These are phyloP conservation scores for Linnemannia schmuckeri DNA, from an alignment of 192 early-diverging fungal genomes.

Conservation along the genomic window DNA sequence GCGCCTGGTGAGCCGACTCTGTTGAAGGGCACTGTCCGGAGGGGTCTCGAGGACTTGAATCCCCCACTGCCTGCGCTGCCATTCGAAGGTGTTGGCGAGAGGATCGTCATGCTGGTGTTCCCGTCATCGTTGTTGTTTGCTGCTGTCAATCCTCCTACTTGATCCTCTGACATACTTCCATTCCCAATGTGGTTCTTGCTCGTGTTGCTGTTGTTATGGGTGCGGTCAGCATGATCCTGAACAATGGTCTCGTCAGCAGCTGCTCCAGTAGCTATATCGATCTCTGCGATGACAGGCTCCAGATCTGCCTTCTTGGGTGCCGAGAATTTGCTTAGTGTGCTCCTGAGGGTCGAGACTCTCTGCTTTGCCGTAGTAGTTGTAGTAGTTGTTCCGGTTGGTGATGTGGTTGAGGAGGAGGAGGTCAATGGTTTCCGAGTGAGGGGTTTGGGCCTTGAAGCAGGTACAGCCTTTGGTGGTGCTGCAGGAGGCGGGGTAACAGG, in stretches of 20 bases:
- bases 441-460: constrained; percentile 2
- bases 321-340: constrained; percentile 44
- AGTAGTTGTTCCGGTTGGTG: background rate
- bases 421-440: background rate
- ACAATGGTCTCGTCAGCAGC: background rate
- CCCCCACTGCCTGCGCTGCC: background rate
- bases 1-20: constrained; percentile 31
- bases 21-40: constrained; percentile 24
- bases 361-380: constrained; percentile 14
- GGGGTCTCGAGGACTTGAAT: constrained; percentile 4
- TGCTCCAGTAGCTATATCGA: background rate
- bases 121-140: background rate
- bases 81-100: constrained; percentile 25
- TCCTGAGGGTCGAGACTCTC: constrained; percentile 44
- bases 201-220: background rate
- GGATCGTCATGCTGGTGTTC: background rate
- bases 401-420: background rate
- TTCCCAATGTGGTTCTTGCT: constrained; percentile 6
- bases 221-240: background rate
- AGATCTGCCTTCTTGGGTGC: constrained; percentile 42
- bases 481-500: background rate
- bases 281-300: constrained; percentile 19
- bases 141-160: background rate
- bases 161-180: constrained; percentile 9
- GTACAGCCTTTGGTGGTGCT: background rate